Conservation (phyloP, 2,329 filamentous ascomycete genomes). For the Colletotrichum cereale region DNA sequence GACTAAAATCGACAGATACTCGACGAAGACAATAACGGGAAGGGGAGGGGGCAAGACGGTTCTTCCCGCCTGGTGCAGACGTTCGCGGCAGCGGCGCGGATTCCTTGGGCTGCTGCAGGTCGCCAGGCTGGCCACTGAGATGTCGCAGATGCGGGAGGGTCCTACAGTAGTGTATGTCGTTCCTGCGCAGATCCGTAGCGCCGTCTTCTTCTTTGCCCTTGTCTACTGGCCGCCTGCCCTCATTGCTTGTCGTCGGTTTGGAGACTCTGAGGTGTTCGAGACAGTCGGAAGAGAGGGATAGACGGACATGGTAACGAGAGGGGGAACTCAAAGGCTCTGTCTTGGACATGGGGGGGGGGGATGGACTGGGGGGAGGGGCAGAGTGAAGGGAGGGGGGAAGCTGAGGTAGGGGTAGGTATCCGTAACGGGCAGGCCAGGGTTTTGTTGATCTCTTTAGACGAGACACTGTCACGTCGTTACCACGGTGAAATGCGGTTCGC, state of each 20-base stretch:
- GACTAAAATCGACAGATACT: background rate
- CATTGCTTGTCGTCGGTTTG: background rate
- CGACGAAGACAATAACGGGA: background rate
- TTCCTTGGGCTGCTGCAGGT: conserved; percentile 17
- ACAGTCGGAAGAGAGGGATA: background rate
- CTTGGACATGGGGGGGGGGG: conserved; percentile 15
- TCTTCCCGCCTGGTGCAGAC: background rate
- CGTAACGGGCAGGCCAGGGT: conserved; percentile 17
- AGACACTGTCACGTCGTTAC: conserved; percentile 38
- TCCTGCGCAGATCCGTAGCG: conserved; percentile 29
- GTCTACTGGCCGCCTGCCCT: background rate
- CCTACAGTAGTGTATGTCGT: conserved; percentile 5
- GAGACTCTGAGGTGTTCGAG: background rate
- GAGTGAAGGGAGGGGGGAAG: conserved; percentile 11
- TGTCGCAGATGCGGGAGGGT: conserved; percentile 15
- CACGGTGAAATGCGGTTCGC: background rate
- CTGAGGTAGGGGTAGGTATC: conserved; percentile 37
- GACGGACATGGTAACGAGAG: conserved; percentile 30
- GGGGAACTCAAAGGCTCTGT: conserved; percentile 23
- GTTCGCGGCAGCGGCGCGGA: background rate
- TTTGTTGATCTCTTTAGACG: conserved; percentile 34
- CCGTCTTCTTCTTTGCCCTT: background rate
- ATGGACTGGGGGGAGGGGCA: background rate
- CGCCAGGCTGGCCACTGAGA: conserved; percentile 31
- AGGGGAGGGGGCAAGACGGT: background rate